Evolutionary conservation across 2,329 filamentous ascomycete genomes (phyloP), one percentile per base, ranked within the genome.

Genomic region (Verticillium dahliae): DNA sequence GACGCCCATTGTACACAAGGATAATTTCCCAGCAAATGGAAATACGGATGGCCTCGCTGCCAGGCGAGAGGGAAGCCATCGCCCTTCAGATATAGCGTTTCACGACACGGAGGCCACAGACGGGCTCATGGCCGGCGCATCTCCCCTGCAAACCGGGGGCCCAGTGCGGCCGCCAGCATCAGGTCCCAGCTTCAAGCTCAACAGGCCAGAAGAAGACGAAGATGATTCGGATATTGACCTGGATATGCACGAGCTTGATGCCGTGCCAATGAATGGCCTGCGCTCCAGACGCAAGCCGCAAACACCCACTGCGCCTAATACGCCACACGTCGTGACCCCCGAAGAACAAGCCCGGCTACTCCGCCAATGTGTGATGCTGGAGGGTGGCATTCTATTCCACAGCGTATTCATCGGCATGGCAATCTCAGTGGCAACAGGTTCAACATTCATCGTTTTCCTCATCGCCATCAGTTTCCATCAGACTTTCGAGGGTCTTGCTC

Each of bases 341-440:
- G 81, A 90, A 70, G 80, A 89, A 74, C 82, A 84, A 62, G 84
- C 87, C 69, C 83, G 88, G 11, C 82, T 89, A 65, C 81, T 93
- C 67, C 77, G 93, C 10, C 91, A 95, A 73, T 93, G 90, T 67
- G 78, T 94, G 56, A 81, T 95, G 31, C 83, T 95, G 2, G 91
- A 94, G 75, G 90, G 90, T 0, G 91, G 91, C 22, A 94, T 95
- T 64, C 81, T 95, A 15, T 94, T 94, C 71, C 91, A 95, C 77
- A 90, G 87, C 69, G 81, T 95, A 60, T 95, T 95, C 70, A 94
- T 95, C 68, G 91, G 91, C 64, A 93, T 94, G 90, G 90, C 91
- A 4, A 81, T 95, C 35, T 92, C 89, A 1, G 91, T 95, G 1
- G 88, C 91, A 0, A 92, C 90, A 0, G 90, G 90, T 0, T 88